These are phyloP conservation scores for Usnea hakonensis DNA, from an alignment of 495 filamentous ascomycete species.

Conservation along the genomic window DNA sequence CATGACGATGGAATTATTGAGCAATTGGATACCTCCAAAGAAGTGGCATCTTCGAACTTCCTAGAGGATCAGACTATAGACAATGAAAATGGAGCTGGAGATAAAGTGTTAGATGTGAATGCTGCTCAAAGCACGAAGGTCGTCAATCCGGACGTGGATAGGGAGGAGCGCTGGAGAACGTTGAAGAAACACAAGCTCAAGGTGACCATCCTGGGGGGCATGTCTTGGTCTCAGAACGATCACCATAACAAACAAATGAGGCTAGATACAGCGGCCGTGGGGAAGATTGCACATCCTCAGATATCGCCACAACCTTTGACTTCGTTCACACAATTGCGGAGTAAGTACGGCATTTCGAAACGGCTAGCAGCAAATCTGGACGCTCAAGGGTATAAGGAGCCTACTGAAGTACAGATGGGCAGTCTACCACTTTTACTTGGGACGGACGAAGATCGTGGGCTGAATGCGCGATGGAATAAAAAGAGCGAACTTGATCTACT, in stretches of 20 bases:
- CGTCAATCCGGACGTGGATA: slow-evolving; percentile 34
- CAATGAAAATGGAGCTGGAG: neutral
- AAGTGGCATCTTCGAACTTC: neutral
- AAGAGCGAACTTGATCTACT: slow-evolving; percentile 53
- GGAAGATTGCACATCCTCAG: slow-evolving; percentile 40
- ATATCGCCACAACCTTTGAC: slow-evolving; percentile 70
- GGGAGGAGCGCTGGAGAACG: slow-evolving; percentile 65
- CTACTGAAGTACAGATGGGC: slow-evolving; percentile 90
- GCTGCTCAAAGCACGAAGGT: slow-evolving; percentile 12
- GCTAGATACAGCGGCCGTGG: slow-evolving; percentile 36
- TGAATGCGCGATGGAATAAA: neutral
- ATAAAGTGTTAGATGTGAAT: neutral
- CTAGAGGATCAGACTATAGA: neutral
- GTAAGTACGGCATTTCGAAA: slow-evolving; percentile 59
- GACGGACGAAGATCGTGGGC: slow-evolving; percentile 20
- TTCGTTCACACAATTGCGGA: slow-evolving; percentile 64
- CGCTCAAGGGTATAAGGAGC: slow-evolving; percentile 72
- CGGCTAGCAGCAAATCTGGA: slow-evolving; percentile 71
- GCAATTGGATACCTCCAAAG: neutral
- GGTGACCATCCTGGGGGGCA: slow-evolving; percentile 56
- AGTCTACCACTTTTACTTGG: slow-evolving; percentile 69
- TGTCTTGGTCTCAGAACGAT: slow-evolving; percentile 29
- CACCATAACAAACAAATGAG: slow-evolving; percentile 29
- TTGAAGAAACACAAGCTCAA: slow-evolving; percentile 81
- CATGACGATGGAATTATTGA: neutral